Evolutionary conservation across 805 yeast genomes (phyloP).

Genomic region (Candida koratica): DNA sequence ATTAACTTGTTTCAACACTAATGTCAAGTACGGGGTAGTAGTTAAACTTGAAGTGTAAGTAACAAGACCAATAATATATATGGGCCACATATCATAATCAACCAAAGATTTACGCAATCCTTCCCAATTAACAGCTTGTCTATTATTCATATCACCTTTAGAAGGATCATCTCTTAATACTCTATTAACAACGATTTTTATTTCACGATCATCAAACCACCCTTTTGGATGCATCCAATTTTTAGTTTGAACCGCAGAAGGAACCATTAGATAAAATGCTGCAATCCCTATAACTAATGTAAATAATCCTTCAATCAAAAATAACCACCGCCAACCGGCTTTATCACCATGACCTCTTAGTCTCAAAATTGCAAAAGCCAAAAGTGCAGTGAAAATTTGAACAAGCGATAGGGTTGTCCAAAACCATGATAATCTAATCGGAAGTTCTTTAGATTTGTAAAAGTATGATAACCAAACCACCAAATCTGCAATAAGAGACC

Average conservation of each 20-base stretch:
- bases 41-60: slow-evolving; percentile 19
- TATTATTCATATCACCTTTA: slow-evolving; percentile 28
- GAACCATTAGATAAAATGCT: slow-evolving; percentile 48
- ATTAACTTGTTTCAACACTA: slow-evolving; percentile 38
- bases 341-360: slow-evolving; percentile 18
- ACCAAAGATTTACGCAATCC: slow-evolving; percentile 17
- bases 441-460: slow-evolving; percentile 54
- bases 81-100: slow-evolving; percentile 27
- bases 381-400: slow-evolving; percentile 19
- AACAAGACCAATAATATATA: slow-evolving; percentile 34
- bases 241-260: slow-evolving; percentile 52
- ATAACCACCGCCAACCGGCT: slow-evolving; percentile 59
- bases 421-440: slow-evolving; percentile 50
- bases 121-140: slow-evolving; percentile 22
- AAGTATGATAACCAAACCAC: slow-evolving; percentile 63
- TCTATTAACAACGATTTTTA: slow-evolving; percentile 25
- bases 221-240: slow-evolving; percentile 47
- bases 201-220: slow-evolving; percentile 25
- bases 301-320: slow-evolving; percentile 58
- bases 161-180: slow-evolving; percentile 27
- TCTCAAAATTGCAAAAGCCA: slow-evolving; percentile 22
- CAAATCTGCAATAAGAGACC: slow-evolving; percentile 47
- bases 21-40: slow-evolving; percentile 40
- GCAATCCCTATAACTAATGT: slow-evolving; percentile 52
- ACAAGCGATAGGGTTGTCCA: slow-evolving; percentile 28